Evolutionary conservation across 2,329 filamentous ascomycete genomes (phyloP), one percentile per base, ranked within the genome.

Genomic region (Penicillium sp.): DNA sequence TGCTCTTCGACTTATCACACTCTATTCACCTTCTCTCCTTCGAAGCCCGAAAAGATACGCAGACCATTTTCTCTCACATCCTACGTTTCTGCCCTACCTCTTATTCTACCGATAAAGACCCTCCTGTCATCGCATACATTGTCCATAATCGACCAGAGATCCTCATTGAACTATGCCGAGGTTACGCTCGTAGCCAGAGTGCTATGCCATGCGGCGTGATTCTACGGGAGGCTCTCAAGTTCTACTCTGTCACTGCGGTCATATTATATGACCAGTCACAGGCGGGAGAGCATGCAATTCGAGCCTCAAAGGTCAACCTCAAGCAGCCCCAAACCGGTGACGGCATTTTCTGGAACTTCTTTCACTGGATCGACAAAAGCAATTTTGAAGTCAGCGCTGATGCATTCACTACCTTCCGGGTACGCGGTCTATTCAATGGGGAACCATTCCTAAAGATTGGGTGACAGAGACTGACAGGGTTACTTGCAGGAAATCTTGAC

Each of bases 301-400:
- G 92, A 43, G 82, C 96, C 41, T 87, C 84, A 54, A 88, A 86
- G 22, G 90, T 97, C 63, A 90, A 95, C 69, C 86, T 89, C 49
- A 89, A 91, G 61, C 79, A 87, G 42, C 87, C 85, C 37, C 90
- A 95, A 69, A 89, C 85, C 49, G 93, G 93, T 12, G 84, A 87
- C 47, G 94, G 94, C 3, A 87, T 97, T 1, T 97, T 99, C 75
- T 99, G 95, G 95, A 89, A 86, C 49, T 98, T 98, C 78, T 98
- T 99, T 73, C 87, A 90, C 62, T 99, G 94, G 92, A 96, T 99
- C 70, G 93, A 98, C 79, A 92, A 92, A 78, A 92, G 92, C 68
- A 93, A 90, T 34, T 99, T 99, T 71, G 95, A 99, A 80, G 91
- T 98, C 66, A 93, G 92, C 69, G 94, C 95, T 35, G 95, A 99